A percentile compares a stretch with the other conserved stretches of the same genome.
These are phyloP conservation scores for Pelagophyceae sp. DNA, from an alignment of 352 stramenopile species.

Conservation along the genomic window DNA sequence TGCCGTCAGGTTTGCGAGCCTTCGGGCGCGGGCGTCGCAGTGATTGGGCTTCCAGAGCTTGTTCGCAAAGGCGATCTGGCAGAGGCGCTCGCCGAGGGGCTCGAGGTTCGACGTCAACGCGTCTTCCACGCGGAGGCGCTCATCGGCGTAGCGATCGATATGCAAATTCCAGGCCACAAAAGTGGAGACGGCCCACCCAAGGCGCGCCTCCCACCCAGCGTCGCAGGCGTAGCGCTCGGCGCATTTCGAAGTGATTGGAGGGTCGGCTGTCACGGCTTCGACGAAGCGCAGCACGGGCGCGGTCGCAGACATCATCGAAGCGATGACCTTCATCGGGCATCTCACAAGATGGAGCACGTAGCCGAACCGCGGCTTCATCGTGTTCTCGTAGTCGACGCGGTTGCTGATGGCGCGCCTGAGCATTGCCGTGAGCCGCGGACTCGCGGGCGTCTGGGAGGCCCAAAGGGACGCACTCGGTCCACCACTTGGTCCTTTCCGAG, in stretches of 20 bases:
- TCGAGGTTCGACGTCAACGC: neutral
- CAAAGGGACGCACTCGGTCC: too few relatives aligned
- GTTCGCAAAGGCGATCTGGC: neutral
- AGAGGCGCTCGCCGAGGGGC: neutral
- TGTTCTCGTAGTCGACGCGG: neutral
- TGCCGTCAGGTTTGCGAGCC: neutral
- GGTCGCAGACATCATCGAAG: neutral
- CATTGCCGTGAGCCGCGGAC: too few relatives aligned
- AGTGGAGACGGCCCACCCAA: neutral
- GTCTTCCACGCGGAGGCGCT: neutral
- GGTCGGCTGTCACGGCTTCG: neutral
- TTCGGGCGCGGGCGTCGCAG: neutral
- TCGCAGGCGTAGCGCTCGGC: neutral
- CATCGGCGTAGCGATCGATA: neutral
- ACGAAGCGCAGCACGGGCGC: conserved; percentile 5
- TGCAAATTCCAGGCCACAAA: conserved; percentile 6
- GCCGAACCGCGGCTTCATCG: neutral
- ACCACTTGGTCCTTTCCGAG: neutral
- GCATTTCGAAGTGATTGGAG: neutral
- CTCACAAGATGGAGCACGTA: neutral
- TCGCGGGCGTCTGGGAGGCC: too few relatives aligned
- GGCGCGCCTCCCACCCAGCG: neutral
- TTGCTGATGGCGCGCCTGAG: neutral
- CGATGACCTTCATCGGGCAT: neutral
- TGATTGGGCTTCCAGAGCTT: neutral